Evolutionary conservation across 208 protist genomes (phyloP).

Genomic region (Wallacemonas collosoma): DNA sequence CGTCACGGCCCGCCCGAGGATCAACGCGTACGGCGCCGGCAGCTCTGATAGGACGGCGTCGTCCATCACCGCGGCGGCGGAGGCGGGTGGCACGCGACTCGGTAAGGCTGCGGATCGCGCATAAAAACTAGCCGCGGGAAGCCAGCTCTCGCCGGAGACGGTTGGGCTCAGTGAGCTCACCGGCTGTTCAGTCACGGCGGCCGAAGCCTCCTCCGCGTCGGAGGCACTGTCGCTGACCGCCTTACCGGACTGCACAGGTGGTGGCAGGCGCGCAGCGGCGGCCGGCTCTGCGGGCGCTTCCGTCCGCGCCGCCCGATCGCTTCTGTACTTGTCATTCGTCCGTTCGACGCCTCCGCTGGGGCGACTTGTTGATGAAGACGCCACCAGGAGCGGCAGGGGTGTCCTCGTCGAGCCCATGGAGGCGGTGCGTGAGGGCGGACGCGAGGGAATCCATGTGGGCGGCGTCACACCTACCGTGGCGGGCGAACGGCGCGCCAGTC

Average conservation of each 20-base stretch:
- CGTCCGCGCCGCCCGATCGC: no score
- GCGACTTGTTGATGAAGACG: not conserved
- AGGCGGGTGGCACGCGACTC: not conserved
- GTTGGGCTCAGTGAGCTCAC: not conserved
- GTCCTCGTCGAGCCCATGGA: not conserved
- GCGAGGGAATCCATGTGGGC: conserved; percentile 3
- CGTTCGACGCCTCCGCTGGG: no score
- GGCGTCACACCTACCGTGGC: not conserved
- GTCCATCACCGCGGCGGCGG: not conserved
- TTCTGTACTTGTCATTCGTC: no score
- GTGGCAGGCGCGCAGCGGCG: no score
- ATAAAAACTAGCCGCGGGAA: not conserved
- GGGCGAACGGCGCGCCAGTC: not conserved
- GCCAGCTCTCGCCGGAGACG: not conserved
- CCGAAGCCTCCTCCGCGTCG: no score
- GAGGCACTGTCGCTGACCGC: no score
- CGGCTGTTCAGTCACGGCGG: no score
- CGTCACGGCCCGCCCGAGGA: not conserved
- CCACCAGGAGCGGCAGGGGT: not conserved
- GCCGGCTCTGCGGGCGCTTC: no score
- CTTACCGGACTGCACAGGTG: no score
- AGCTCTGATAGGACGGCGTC: not conserved
- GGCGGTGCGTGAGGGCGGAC: not conserved
- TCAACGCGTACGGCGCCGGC: not conserved
- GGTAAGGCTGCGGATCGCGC: not conserved